A percentile compares a stretch with the other conserved stretches of the same genome.
Conservation (phyloP, 305 asterid genomes). For the Fraxinus xanthoxyloides region DNA sequence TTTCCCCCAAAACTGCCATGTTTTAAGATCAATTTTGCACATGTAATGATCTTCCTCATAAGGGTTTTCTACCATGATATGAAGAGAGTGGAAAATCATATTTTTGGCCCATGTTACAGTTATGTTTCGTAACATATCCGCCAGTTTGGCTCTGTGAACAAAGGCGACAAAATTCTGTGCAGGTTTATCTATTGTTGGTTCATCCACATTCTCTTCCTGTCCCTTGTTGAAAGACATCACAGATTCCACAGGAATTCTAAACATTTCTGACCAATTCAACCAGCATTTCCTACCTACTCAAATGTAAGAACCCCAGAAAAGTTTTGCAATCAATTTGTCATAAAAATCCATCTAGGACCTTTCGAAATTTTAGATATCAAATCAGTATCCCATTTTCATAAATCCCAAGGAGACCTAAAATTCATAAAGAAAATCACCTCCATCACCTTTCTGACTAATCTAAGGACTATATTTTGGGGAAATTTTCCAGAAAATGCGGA, state of each 20-base stretch:
- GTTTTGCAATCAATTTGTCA: conserved; percentile 3
- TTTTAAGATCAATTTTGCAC: conserved; percentile 81
- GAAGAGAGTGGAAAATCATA: conserved; percentile 56
- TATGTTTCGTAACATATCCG: conserved; percentile 34
- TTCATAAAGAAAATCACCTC: not conserved
- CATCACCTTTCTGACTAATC: conserved; percentile 2
- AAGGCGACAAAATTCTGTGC: conserved; percentile 60
- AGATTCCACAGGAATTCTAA: conserved; percentile 31
- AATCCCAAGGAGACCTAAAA: not conserved
- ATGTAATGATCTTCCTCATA: conserved; percentile 43
- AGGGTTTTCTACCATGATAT: conserved; percentile 51
- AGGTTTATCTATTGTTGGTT: conserved; percentile 30
- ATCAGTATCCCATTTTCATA: not conserved
- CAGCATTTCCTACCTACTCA: conserved; percentile 26
- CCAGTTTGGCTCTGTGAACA: conserved; percentile 51
- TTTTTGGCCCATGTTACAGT: conserved; percentile 72
- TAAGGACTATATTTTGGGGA: not conserved
- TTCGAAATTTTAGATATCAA: not conserved
- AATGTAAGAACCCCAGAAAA: not conserved
- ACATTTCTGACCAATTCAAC: conserved; percentile 27
- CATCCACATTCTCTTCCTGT: conserved; percentile 28
- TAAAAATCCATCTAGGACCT: not conserved
- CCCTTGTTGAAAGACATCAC: conserved; percentile 16
- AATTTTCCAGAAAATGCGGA: not conserved
- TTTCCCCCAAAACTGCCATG: conserved; percentile 95